Conservation (phyloP, 352 stramenopile species). For the Achlya hypogyna region DNA sequence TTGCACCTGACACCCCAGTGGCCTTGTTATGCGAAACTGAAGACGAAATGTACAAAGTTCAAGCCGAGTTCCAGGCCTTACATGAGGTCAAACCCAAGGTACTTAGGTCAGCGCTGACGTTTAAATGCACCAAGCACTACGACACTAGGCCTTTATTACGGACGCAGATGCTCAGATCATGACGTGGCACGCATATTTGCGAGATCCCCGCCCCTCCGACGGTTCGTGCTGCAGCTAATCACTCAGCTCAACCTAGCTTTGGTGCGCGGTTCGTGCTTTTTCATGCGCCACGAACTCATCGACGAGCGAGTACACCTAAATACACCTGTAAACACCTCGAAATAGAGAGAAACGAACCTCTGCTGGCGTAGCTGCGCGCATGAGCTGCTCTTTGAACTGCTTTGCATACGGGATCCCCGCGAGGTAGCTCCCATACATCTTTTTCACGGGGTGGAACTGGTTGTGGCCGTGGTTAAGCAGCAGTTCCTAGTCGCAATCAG, state of each 20-base stretch:
- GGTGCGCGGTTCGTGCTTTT: not conserved
- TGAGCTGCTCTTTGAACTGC: slow-evolving; percentile 51
- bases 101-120: too few relatives aligned
- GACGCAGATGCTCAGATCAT: not conserved
- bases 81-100: too few relatives aligned
- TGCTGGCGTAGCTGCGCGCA: slow-evolving; percentile 30
- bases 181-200: slow-evolving; percentile 13
- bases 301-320: slow-evolving; percentile 38
- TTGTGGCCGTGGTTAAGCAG: slow-evolving; percentile 35
- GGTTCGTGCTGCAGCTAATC: slow-evolving; percentile 14
- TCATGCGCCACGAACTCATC: slow-evolving; percentile 28
- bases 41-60: slow-evolving; percentile 1
- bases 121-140: not conserved
- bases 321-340: too few relatives aligned
- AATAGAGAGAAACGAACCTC: too few relatives aligned
- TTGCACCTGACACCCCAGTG: not conserved
- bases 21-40: not conserved
- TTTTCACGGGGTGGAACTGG: slow-evolving; percentile 67
- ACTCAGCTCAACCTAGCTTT: too few relatives aligned
- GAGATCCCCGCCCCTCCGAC: not conserved
- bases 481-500: slow-evolving; percentile 22
- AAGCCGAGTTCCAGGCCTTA: slow-evolving; percentile 4
- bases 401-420: slow-evolving; percentile 63
- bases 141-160: not conserved
- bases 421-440: slow-evolving; percentile 68